Conservation (phyloP, 768 basidiomycete species). For the Tricholoma terreum region DNA sequence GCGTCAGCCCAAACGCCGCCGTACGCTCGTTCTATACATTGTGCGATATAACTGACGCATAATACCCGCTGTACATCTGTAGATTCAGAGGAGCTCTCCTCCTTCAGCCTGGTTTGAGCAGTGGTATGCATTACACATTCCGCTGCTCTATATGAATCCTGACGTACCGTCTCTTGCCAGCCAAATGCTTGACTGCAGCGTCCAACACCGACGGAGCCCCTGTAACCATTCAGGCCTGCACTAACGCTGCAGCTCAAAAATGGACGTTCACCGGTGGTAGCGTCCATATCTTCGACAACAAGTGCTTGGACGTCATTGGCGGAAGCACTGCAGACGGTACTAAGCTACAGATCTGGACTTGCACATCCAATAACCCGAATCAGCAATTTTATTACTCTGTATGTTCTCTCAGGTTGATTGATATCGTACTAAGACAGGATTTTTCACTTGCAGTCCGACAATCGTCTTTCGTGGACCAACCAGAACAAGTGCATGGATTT, state of each 20-base stretch:
- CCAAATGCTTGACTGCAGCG: conserved; percentile 50
- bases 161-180: conserved; percentile 21
- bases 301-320: conserved; percentile 47
- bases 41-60: not conserved
- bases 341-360: conserved; percentile 54
- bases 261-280: conserved; percentile 45
- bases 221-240: conserved; percentile 47
- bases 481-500: conserved; percentile 51
- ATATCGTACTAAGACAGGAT: not conserved
- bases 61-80: not conserved
- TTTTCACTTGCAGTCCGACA: conserved; percentile 21
- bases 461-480: conserved; percentile 45
- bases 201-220: conserved; percentile 46
- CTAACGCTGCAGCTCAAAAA: conserved; percentile 41
- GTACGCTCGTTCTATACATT: not conserved
- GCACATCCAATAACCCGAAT: conserved; percentile 36
- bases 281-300: conserved; percentile 43
- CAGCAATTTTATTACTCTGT: conserved; percentile 49
- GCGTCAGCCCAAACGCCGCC: conserved; percentile 27
- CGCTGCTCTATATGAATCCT: not conserved
- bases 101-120: conserved; percentile 41
- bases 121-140: conserved; percentile 25
- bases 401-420: conserved; percentile 2
- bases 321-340: conserved; percentile 42
- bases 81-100: conserved; percentile 44